Base-by-base conservation (phyloP, 768 basidiomycete genomes). In the Podaxis sp. region DNA sequence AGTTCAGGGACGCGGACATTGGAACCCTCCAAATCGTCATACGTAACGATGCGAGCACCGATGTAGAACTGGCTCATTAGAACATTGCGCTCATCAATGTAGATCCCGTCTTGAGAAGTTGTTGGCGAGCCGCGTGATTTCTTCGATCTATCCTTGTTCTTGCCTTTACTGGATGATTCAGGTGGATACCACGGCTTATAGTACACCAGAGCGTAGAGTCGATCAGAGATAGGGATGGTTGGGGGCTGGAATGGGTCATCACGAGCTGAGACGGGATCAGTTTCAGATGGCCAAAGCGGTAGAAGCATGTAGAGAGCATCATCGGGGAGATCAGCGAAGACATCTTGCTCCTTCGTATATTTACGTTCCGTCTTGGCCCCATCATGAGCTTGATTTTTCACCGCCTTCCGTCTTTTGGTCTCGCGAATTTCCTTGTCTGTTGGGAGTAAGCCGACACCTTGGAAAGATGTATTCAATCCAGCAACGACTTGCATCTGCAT, bases 221-320 rank as follows among this genome's bases (percentile, higher is more conserved):
- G 81, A 32, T 84, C 76, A 56, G 83, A 78, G 40, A 82, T 69
- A 1, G 82, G 78, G 38, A 83, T 73, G 27, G 69, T 48, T 11
- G 81, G 76, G 35, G 73, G 65, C 3, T 70, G 48, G 61, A 67
- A 75, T 18, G 71, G 73, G 55, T 67, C 62, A 65, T 68, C 68
- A 60, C 61, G 61, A 50, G 68, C 63, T 48, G 76, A 73, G 35
- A 68, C 66, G 0, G 81, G 68, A 69, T 90, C 89, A 1, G 84
- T 89, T 64, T 89, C 87, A 16, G 86, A 82, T 7, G 88, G 85
- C 90, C 91, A 93, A n/a, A 93, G 77, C 14, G 91, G 91, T 16
- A 93, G 77, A 25, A 92, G 79, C 91, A 93, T 93, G 70, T 88
- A 91, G 55, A 92, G 75, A 23, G 84, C 83, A 13, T 92, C 89